Evolutionary conservation across 371 early-diverging fungal genomes (phyloP), one percentile per base, ranked within the genome.

Genomic region (Mucor piriformis): DNA sequence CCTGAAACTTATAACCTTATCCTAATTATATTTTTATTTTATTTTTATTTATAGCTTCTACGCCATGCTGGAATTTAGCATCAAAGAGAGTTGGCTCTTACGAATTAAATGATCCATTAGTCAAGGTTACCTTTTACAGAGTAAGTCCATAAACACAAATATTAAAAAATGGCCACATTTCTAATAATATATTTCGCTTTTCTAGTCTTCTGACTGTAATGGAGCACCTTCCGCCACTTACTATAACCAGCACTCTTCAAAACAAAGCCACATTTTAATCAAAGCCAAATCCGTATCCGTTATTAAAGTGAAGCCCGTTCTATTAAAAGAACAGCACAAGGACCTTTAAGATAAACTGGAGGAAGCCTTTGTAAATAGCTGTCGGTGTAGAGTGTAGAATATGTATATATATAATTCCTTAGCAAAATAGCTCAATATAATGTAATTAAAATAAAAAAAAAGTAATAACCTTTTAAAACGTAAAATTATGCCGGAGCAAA

Each of bases 121-220:
- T 64, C 29, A 69, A 64, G 54, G 56, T 69, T 27, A 61, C 62
- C n/a, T 64, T 69, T 37, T 69, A 61, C 47, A 50, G 64, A 49
- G 64, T 64, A 64, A 50, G 61, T 56, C 12, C n/a, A 15, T 33
- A 16, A 16, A 23, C 21, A 20, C 13, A 53, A 4, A 11, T 3
- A 12, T 10, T n/a, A 48, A 40, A 23, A 42, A 27, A 21, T 25
- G 35, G 11, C 12, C 6, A 48, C 4, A 16, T 16, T 23, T 20
- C 16, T 53, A 24, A 32, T 25, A 32, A 38, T 50, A 10, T 7
- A 15, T 18, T 42, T 51, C 7, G 33, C 7, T 42, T 13, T 50
- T 48, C 47, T 64, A 68, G 69, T 59, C 58, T 27, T 21, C 50
- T 8, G 64, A 64, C 43, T 68, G 69, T 47, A 42, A 63, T 20